Evolutionary conservation across 2,329 filamentous ascomycete genomes (phyloP), one percentile per base, ranked within the genome.

Genomic region (Cladosporium sphaerospermum): DNA sequence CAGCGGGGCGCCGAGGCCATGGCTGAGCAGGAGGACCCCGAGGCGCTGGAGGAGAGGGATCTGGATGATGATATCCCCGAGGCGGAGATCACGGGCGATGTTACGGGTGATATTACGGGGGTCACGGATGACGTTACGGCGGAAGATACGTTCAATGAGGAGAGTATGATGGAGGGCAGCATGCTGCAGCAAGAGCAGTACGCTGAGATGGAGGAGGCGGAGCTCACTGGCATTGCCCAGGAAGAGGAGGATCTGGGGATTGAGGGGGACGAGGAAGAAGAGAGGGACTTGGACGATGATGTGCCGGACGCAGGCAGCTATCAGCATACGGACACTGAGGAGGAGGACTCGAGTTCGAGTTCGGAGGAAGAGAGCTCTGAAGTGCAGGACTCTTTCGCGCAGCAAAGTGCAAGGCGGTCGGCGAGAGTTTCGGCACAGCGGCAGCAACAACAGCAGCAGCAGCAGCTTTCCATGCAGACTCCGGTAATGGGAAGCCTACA

Each of bases 31-130:
- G 70, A 61, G 18, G 69, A 59, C 13, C 76, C 73, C 13, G 72
- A 68, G 6, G 67, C 66, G 55, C 69, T 75, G 79, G 66, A 55
- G 59, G 69, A 55, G 59, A 63, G 43, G 55, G 76, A 18, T 79
- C 79, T 67, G 75, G 64, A 70, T 73, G 83, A 58, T 77, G 87
- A 90, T 59, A 85, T 86, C 56, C 85, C 88, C 47, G 84, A 89
- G 14, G 86, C 86, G 1, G 62, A 88, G 50, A 84, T 88, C 16
- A 85, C 85, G 1, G 61, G 71, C 58, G 61, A 55, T 14, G 65
- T 79, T 61, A 78, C 75, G 4, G 73, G 81, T 9, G 67, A 63
- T 36, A 82, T 79, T 53, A 82, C 80, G 65, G 23, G 23, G 7
- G 36, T 39, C n/a, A 34, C 18, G 19, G 48, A 37, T 4, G 48